A percentile compares a stretch with the other conserved stretches of the same genome.
Evolutionary conservation across 129 eudicot species (phyloP).

Genomic region (Heracleum sosnowskyi): DNA sequence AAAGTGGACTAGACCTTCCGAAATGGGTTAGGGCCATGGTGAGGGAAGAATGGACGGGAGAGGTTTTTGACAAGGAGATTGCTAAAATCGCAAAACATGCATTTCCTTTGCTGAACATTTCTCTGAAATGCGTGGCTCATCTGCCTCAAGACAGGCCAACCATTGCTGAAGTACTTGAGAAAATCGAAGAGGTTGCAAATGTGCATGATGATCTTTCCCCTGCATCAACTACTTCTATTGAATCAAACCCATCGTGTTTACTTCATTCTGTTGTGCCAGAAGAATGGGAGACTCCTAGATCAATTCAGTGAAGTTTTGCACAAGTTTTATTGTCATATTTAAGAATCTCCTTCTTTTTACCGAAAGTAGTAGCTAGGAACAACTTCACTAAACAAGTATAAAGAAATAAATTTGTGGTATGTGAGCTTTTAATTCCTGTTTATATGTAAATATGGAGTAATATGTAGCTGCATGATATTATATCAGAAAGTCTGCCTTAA

Average conservation of each 20-base stretch:
- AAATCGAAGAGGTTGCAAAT: slow-evolving; percentile 36
- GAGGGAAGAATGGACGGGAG: slow-evolving; percentile 81
- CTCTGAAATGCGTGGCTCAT: slow-evolving; percentile 53
- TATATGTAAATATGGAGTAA: slow-evolving; percentile 4
- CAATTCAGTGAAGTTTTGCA: background rate
- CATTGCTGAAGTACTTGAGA: slow-evolving; percentile 54
- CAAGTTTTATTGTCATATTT: background rate
- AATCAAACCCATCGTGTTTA: slow-evolving; percentile 24
- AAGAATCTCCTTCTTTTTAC: background rate
- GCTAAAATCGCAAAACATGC: slow-evolving; percentile 44
- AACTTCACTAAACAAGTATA: background rate
- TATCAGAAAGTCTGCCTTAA: background rate
- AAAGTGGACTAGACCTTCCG: slow-evolving; percentile 51
- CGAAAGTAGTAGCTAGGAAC: background rate
- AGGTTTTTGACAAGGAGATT: slow-evolving; percentile 62
- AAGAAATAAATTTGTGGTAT: background rate
- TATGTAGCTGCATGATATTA: background rate
- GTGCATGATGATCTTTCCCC: slow-evolving; percentile 32
- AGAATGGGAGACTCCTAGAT: slow-evolving; percentile 22
- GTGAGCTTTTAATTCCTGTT: background rate
- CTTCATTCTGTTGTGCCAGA: slow-evolving; percentile 46
- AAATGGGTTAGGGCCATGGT: slow-evolving; percentile 72
- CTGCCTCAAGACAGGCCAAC: slow-evolving; percentile 47
- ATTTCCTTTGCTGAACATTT: slow-evolving; percentile 45
- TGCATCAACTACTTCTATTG: slow-evolving; percentile 21